phyloP scores from a whole-genome alignment of 164 flowering plant genomes.

The Kingdonia uniflora region DNA sequence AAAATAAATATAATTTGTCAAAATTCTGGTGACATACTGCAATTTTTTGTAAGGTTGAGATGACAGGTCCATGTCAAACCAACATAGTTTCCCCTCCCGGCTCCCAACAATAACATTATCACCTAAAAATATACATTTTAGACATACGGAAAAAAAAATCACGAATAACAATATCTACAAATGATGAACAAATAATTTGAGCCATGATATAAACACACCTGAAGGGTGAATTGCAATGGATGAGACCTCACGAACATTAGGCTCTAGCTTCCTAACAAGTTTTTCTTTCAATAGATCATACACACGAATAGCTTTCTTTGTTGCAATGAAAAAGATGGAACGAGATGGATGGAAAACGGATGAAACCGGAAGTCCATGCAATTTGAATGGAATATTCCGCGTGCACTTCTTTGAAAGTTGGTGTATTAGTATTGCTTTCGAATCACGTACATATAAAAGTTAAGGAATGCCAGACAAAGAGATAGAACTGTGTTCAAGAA shows the following conservation, averaged over 20 bases:
- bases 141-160: background rate
- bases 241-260: slow-evolving; percentile 79
- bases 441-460: slow-evolving; percentile 55
- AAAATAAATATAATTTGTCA: background rate
- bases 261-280: slow-evolving; percentile 76
- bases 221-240: slow-evolving; percentile 92
- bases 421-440: slow-evolving; percentile 76
- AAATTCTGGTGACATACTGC: slow-evolving; percentile 36
- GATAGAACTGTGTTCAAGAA: background rate
- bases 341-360: slow-evolving; percentile 83
- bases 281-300: slow-evolving; percentile 69
- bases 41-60: slow-evolving; percentile 69
- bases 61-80: slow-evolving; percentile 99
- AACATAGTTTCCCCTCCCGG: slow-evolving; percentile 88
- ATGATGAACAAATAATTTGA: slow-evolving; percentile 1
- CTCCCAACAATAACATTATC: slow-evolving; percentile 95
- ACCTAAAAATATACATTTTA: slow-evolving; percentile 42
- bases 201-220: slow-evolving; percentile 32
- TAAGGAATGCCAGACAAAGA: slow-evolving; percentile 29
- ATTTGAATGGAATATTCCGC: slow-evolving; percentile 63
- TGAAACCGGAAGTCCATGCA: slow-evolving; percentile 83
- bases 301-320: slow-evolving; percentile 78
- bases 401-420: slow-evolving; percentile 71
- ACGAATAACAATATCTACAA: background rate
- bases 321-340: slow-evolving; percentile 59